Base-by-base conservation (phyloP, 495 filamentous ascomycete genomes). In the Sordaria brevicollis region DNA sequence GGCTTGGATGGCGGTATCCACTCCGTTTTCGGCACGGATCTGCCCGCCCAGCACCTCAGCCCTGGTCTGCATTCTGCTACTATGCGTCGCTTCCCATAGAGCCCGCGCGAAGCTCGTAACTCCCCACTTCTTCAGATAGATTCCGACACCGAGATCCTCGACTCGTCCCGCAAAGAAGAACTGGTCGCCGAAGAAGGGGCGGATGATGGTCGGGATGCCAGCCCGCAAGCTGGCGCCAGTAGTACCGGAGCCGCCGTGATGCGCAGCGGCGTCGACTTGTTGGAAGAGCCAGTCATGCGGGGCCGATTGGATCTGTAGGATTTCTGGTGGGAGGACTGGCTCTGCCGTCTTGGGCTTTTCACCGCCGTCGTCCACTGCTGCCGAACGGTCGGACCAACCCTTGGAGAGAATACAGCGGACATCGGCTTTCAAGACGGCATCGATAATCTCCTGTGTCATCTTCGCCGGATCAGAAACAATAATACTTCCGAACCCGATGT, bases 171-270 rank as follows among this genome's bases (percentile, higher is more conserved):
- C 95, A 75, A 94, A 98, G 83, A 99, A 99, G 83, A 92, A 97
- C 75, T 99, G 95, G 73, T 99, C 95, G 5, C 95, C 95, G 77
- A 99, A 99, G 80, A 97, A 98, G 0, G 95, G 95, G 71, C 96
- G 94, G 75, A 98, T 89, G 70, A 99, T 93, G 3, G 95, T 98
- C 0, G 95, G 96, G 21, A 97, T 86, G 13, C 95, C 95, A 9
- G 94, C 94, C 67, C 95, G 86, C 41, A 99, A 83, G 76, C 93
- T 97, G 4, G 95, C 96, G 4, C 96, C 95, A 4, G 95, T 99
- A 2, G 95, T 99, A 5, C 95, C 95, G 35, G 94, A 92, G 36
- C 95, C 95, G 57, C 95, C 95, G 74, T 99, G 95, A 77, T 99
- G 95, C 31, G 89, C 92, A 2, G 93, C 96, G 7, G 94, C 96